Evolutionary conservation across 768 basidiomycete genomes (phyloP).

Genomic region (Lentinula sp.): DNA sequence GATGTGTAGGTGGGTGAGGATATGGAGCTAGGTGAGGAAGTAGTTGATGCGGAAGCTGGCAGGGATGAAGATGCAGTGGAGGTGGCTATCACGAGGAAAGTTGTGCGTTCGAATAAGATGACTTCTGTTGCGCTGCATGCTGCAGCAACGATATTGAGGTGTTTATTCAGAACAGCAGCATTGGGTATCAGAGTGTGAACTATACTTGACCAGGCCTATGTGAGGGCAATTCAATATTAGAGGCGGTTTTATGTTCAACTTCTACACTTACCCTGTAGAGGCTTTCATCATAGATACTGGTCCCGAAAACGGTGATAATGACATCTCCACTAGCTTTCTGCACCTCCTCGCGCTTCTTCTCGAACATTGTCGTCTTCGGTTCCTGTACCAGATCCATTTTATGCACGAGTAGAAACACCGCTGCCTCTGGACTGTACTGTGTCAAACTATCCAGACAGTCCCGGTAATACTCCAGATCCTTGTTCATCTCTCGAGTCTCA

Average conservation of each 20-base stretch:
- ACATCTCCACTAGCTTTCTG: slow-evolving; percentile 59
- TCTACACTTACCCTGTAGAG: slow-evolving; percentile 70
- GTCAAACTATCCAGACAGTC: slow-evolving; percentile 83
- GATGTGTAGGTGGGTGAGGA: slow-evolving; percentile 12
- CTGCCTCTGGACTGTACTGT: slow-evolving; percentile 75
- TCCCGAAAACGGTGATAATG: slow-evolving; percentile 73
- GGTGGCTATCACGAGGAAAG: slow-evolving; percentile 95
- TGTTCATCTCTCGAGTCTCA: slow-evolving; percentile 74
- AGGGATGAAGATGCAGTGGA: slow-evolving; percentile 32
- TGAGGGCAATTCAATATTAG: slow-evolving; percentile 1
- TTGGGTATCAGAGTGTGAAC: slow-evolving; percentile 97
- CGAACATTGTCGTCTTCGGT: slow-evolving; percentile 52
- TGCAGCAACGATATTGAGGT: slow-evolving; percentile 80
- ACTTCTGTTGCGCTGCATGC: slow-evolving; percentile 91
- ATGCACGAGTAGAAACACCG: slow-evolving; percentile 86
- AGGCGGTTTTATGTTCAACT: too few relatives aligned
- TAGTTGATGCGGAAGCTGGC: slow-evolving; percentile 19
- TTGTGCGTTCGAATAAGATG: slow-evolving; percentile 93
- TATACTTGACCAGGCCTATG: slow-evolving; percentile 95
- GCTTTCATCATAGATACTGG: slow-evolving; percentile 96
- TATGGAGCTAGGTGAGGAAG: slow-evolving; percentile 21
- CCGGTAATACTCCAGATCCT: slow-evolving; percentile 88
- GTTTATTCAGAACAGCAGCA: slow-evolving; percentile 79
- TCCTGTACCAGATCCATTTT: slow-evolving; percentile 94
- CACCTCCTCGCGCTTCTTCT: slow-evolving; percentile 70